A percentile compares a stretch with the other conserved stretches of the same genome.
phyloP scores from a whole-genome alignment of 1,284 basidiomycete species.

The Leccinum solheimii region DNA sequence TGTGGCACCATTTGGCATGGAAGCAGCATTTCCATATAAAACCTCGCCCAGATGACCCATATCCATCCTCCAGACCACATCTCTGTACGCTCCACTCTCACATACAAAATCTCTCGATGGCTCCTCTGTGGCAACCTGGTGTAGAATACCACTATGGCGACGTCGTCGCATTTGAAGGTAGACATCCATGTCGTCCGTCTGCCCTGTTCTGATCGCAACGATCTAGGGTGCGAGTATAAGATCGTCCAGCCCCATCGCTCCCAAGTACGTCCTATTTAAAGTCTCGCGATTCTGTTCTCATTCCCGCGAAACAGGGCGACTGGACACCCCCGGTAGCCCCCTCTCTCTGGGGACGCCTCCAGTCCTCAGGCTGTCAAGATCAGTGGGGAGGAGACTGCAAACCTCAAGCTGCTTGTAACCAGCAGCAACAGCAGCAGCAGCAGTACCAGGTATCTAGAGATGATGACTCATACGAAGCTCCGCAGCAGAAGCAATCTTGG shows the following conservation, averaged over 20 bases:
- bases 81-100: slow-evolving; percentile 10
- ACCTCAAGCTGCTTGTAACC: slow-evolving; percentile 20
- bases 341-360: slow-evolving; percentile 63
- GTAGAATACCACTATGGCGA: slow-evolving; percentile 57
- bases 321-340: slow-evolving; percentile 65
- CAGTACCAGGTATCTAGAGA: slow-evolving; percentile 21
- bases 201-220: slow-evolving; percentile 14
- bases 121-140: slow-evolving; percentile 60
- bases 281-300: background rate
- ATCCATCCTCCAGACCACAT: slow-evolving; percentile 2
- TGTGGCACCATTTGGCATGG: slow-evolving; percentile 12
- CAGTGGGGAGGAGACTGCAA: slow-evolving; percentile 22
- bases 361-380: slow-evolving; percentile 27
- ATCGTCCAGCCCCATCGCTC: slow-evolving; percentile 71
- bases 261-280: slow-evolving; percentile 43
- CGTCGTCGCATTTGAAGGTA: slow-evolving; percentile 61
- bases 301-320: slow-evolving; percentile 45
- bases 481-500: slow-evolving; percentile 56
- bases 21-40: slow-evolving; percentile 25
- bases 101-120: slow-evolving; percentile 38
- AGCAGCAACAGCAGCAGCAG: slow-evolving; percentile 16
- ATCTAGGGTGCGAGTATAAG: slow-evolving; percentile 58
- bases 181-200: background rate
- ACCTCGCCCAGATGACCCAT: slow-evolving; percentile 4
- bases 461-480: slow-evolving; percentile 32